Base-by-base conservation (phyloP, 306 rosid genomes). In the Quercus rubra region DNA sequence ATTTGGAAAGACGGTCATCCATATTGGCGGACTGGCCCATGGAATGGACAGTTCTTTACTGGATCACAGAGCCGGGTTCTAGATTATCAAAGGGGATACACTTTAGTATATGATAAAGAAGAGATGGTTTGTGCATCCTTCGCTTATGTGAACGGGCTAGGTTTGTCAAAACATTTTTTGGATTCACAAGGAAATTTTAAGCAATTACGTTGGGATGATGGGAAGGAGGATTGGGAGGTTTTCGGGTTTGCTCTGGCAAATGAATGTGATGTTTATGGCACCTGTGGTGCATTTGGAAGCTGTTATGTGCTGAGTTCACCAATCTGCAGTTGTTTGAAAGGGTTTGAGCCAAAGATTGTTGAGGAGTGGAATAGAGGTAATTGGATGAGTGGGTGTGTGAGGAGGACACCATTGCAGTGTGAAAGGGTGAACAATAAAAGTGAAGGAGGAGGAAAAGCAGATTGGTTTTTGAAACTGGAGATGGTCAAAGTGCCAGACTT, bases 401-500 rank as follows among this genome's bases (percentile, higher is more conserved):
- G 54, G 54, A 81, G 17, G 20, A 77, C 21, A 28, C 56, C 67
- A 1, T 57, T 91, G 77, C n/a, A 57, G 43, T 88, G 90, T 74
- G 80, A 78, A 41, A 80, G 51, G 33, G 23, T 33, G 17, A 73
- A 33, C 33, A 79, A 33, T 31, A 12, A 4, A 2, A 13, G 27
- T 38, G 3, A 35, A 0, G 46, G n/a, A 38, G 11, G 3, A 17
- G 38, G 33, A 3, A 7, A 55, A 3, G 77, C 38, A 66, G 94
- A 88, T 46, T 87, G 84, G 3, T 92, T 84, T 82, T 4, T 63
- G 0, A 52, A 14, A 21, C 6, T 87, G 8, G 63, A 54, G 17
- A 78, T 33, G 62, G 71, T 89, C 17, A 89, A 90, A 80, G 78
- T 87, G 54, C 97, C 90, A 0, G 79, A 62, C 58, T 80, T 74